A percentile compares a stretch with the other conserved stretches of the same genome.
These are phyloP conservation scores for Pichia sp. DNA, from an alignment of 1,139 yeast species.

Conservation along the genomic window DNA sequence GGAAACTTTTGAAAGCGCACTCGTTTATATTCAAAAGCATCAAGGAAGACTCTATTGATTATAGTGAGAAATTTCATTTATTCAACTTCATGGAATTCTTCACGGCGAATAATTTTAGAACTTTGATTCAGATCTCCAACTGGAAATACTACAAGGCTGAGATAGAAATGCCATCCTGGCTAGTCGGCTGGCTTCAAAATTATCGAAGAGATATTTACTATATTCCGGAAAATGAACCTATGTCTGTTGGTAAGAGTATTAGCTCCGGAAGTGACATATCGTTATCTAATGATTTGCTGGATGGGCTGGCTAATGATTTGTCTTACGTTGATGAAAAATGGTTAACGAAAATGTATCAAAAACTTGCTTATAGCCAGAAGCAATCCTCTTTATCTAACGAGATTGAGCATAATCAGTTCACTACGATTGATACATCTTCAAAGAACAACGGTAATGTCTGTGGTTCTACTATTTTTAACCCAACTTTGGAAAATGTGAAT, in stretches of 20 bases:
- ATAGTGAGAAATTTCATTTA: background rate
- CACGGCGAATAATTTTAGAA: constrained; percentile 18
- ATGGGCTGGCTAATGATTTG: background rate
- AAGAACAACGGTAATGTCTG: background rate
- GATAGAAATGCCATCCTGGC: constrained; percentile 2
- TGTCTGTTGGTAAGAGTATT: background rate
- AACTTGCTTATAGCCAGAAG: background rate
- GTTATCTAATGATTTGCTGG: background rate
- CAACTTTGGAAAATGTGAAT: background rate
- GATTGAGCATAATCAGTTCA: background rate
- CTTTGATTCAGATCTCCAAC: background rate
- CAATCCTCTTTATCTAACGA: background rate
- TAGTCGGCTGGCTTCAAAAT: constrained; percentile 5
- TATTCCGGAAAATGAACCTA: background rate
- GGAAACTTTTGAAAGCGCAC: constrained; percentile 49
- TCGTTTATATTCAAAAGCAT: constrained; percentile 39
- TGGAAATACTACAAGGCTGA: constrained; percentile 2
- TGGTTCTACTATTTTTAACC: background rate
- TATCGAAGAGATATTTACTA: background rate
- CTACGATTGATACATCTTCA: background rate
- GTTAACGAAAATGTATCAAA: constrained; percentile 4
- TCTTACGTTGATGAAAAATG: constrained; percentile 4
- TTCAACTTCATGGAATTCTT: constrained; percentile 20
- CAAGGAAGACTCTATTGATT: constrained; percentile 19
- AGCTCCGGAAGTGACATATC: background rate